A percentile compares a stretch with the other conserved stretches of the same genome.
Evolutionary conservation across 2,329 filamentous ascomycete species (phyloP).

Genomic region (Fusarium buharicum): DNA sequence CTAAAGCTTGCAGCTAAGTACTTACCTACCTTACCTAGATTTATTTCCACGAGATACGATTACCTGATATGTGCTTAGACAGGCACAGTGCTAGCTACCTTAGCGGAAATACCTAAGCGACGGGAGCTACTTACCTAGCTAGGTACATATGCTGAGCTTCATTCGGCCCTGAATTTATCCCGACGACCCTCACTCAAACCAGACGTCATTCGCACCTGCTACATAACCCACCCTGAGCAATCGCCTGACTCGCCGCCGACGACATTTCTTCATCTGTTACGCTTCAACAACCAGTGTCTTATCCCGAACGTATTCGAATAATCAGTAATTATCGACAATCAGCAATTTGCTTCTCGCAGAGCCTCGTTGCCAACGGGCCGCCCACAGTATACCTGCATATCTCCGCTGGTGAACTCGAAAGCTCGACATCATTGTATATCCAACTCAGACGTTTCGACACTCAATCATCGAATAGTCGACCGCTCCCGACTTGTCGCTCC

Average conservation of each 20-base stretch:
- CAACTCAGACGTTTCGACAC: slow-evolving; percentile 10
- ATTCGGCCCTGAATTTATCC: slow-evolving; percentile 31
- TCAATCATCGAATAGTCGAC: slow-evolving; percentile 15
- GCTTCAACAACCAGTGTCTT: not conserved
- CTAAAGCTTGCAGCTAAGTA: no score
- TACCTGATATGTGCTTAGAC: no score
- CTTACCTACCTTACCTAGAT: no score
- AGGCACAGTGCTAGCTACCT: no score
- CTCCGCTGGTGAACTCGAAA: slow-evolving; percentile 8
- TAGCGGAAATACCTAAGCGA: no score
- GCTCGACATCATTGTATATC: slow-evolving; percentile 18
- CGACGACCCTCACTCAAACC: slow-evolving; percentile 33
- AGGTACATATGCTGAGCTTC: slow-evolving; percentile 4
- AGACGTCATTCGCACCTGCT: slow-evolving; percentile 44
- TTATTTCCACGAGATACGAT: no score
- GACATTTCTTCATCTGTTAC: slow-evolving; percentile 3
- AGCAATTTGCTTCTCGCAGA: not conserved
- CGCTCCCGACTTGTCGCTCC: slow-evolving; percentile 30
- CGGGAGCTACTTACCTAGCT: not conserved
- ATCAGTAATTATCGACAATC: not conserved
- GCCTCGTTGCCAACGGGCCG: slow-evolving; percentile 5
- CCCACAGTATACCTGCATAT: slow-evolving; percentile 11
- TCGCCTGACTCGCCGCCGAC: slow-evolving; percentile 12
- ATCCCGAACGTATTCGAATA: not conserved
- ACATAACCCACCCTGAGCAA: slow-evolving; percentile 31